These are phyloP conservation scores for Mucor ambiguus DNA, from an alignment of 371 early-diverging fungal genomes.

Conservation along the genomic window DNA sequence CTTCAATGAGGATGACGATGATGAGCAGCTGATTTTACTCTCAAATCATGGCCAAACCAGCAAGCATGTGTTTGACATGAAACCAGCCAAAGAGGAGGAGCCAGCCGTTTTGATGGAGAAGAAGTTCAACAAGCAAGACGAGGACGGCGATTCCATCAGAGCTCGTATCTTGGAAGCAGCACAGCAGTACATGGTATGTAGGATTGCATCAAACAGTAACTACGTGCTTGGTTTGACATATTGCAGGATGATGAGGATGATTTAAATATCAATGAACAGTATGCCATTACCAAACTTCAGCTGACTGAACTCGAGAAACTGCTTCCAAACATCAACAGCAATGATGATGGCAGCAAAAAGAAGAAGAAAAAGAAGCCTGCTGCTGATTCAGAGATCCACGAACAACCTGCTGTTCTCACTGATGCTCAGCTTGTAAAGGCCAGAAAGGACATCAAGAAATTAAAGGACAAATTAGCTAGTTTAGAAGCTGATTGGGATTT, in stretches of 20 bases:
- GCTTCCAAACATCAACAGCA: constrained; percentile 19
- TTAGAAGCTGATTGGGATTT: constrained; percentile 57
- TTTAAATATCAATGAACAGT: constrained; percentile 32
- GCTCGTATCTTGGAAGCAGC: constrained; percentile 38
- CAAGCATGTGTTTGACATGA: background rate
- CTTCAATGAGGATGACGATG: constrained; percentile 43
- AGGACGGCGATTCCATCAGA: constrained; percentile 24
- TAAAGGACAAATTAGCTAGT: constrained; percentile 49
- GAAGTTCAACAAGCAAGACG: background rate
- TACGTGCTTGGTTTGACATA: background rate
- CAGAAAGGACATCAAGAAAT: constrained; percentile 41
- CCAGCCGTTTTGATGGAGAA: background rate
- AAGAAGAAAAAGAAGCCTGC: constrained; percentile 32
- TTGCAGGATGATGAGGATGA: constrained; percentile 36
- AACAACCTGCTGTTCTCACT: background rate
- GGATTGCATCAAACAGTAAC: background rate
- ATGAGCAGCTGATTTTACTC: background rate
- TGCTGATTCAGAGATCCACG: background rate
- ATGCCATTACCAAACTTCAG: constrained; percentile 34
- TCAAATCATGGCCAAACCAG: background rate
- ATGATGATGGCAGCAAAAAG: constrained; percentile 1
- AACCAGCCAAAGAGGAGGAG: constrained; percentile 2
- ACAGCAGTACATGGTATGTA: constrained; percentile 24
- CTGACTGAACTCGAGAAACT: constrained; percentile 29
- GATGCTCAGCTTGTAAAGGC: constrained; percentile 22